phyloP scores from a whole-genome alignment of 1,284 basidiomycete species.

The Volvariella surrecta region DNA sequence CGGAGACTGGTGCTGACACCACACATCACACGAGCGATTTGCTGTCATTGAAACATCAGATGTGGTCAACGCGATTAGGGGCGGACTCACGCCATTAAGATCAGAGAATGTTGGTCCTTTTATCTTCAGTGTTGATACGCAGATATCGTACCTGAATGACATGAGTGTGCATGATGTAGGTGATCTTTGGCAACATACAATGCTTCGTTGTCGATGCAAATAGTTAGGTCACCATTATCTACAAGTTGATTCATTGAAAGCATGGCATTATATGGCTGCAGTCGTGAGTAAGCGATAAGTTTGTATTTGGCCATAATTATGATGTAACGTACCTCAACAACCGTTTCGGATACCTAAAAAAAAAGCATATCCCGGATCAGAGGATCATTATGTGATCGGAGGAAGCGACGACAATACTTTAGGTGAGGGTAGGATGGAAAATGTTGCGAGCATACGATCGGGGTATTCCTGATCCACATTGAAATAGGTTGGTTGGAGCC shows the following conservation, averaged over 20 bases:
- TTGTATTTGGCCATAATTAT: neutral
- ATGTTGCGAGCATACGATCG: conserved; percentile 91
- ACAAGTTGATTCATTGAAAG: conserved; percentile 89
- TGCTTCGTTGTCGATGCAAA: conserved; percentile 94
- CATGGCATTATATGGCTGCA: conserved; percentile 82
- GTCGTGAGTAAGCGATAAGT: conserved; percentile 6
- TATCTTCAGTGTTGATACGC: conserved; percentile 66
- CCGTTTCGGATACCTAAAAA: conserved; percentile 81
- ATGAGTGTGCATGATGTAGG: neutral
- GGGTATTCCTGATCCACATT: conserved; percentile 62
- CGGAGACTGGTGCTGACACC: conserved; percentile 86
- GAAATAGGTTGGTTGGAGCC: conserved; percentile 6
- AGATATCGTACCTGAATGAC: conserved; percentile 67
- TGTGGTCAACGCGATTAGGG: conserved; percentile 1
- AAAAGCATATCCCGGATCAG: conserved; percentile 1
- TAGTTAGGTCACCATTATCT: conserved; percentile 85
- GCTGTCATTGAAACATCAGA: conserved; percentile 26
- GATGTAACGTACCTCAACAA: conserved; percentile 68
- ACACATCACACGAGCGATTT: conserved; percentile 83
- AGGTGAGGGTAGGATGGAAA: conserved; percentile 87
- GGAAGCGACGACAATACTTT: conserved; percentile 40
- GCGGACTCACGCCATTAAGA: conserved; percentile 69
- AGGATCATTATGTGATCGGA: neutral
- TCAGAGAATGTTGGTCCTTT: conserved; percentile 66
- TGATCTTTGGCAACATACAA: conserved; percentile 37